Evolutionary conservation across 768 basidiomycete genomes (phyloP).

Genomic region (Boletus pseudopeckii): DNA sequence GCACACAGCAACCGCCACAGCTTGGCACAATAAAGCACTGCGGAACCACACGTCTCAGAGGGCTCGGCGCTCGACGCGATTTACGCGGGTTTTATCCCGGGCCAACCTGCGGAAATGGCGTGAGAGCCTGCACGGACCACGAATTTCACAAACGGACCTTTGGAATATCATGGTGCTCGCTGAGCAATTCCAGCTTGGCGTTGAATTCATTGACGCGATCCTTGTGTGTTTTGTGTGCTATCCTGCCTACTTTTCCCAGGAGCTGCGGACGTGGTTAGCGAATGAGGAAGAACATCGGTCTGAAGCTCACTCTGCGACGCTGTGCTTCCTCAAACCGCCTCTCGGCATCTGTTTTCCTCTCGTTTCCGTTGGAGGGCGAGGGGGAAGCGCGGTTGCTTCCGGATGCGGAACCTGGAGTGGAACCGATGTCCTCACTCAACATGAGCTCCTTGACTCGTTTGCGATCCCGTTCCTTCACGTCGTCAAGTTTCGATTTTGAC

Average conservation of each 20-base stretch:
- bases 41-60: conserved; percentile 1
- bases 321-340: conserved; percentile 86
- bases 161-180: conserved; percentile 94
- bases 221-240: conserved; percentile 87
- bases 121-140: conserved; percentile 31
- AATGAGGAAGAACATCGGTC: neutral
- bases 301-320: conserved; percentile 61
- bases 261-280: conserved; percentile 46
- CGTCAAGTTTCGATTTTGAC: conserved; percentile 57
- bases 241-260: conserved; percentile 65
- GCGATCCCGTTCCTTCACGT: conserved; percentile 41
- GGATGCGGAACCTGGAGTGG: conserved; percentile 42
- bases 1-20: conserved; percentile 19
- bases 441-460: conserved; percentile 47
- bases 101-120: conserved; percentile 57
- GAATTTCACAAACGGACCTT: conserved; percentile 52
- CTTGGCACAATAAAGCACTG: conserved; percentile 12
- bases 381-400: conserved; percentile 63
- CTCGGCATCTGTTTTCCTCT: conserved; percentile 83
- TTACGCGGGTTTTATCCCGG: conserved; percentile 63
- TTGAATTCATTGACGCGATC: conserved; percentile 93
- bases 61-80: conserved; percentile 28
- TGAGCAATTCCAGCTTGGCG: conserved; percentile 75
- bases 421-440: conserved; percentile 45
- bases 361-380: conserved; percentile 43